Base-by-base conservation (phyloP, 129 eudicot species). In the Centella asiatica region DNA sequence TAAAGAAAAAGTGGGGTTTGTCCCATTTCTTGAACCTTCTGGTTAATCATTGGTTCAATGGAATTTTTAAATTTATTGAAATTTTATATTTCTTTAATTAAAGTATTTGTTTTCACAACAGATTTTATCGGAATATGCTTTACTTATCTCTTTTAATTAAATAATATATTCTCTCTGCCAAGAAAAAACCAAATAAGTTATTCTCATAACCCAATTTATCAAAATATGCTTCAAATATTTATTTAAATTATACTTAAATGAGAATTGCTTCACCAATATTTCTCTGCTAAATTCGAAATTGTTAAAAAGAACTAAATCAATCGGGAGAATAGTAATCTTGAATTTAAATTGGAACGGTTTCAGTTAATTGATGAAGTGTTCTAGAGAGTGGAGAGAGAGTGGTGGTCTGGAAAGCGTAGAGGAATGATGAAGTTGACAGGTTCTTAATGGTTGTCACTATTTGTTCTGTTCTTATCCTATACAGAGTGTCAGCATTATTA, bases 31-130 rank as follows among this genome's bases (percentile, higher is more conserved):
- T 31, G 17, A 44, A 67, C 44, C 46, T 44, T 68, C 34, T 57
- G 12, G 8, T 44, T 67, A 60, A 67, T 45, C 53, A 57, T 72
- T 67, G 66, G 27, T 67, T 28, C 47, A 33, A 12, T 59, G 1
- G 2, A 28, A 51, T 50, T 49, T 18, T 13, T 9, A 14, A 22
- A 17, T 27, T 25, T 13, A 31, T 23, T 24, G 25, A 50, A 50
- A 18, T 11, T 23, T n/a, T n/a, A n/a, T n/a, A n/a, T n/a, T n/a
- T n/a, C n/a, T n/a, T n/a, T n/a, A n/a, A n/a, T n/a, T n/a, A n/a
- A n/a, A n/a, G n/a, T n/a, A n/a, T n/a, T n/a, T n/a, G n/a, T n/a
- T n/a, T n/a, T n/a, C n/a, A n/a, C n/a, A n/a, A n/a, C n/a, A n/a
- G n/a, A n/a, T n/a, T n/a, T n/a, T n/a, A n/a, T n/a, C n/a, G n/a